Evolutionary conservation across 2,329 filamentous ascomycete species (phyloP).

Genomic region (Beauveria medogensis): DNA sequence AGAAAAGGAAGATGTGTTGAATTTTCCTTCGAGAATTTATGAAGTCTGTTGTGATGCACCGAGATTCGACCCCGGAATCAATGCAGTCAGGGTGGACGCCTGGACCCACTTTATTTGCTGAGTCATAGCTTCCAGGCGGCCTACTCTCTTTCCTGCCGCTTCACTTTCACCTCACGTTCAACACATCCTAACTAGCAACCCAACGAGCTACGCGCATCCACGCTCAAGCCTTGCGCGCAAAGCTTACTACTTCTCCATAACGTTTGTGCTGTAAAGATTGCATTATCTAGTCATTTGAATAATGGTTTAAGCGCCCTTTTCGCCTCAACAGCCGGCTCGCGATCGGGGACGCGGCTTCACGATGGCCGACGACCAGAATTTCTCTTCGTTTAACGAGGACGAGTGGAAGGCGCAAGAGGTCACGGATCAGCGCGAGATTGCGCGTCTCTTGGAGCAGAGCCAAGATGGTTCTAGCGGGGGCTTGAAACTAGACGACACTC

Average conservation of each 20-base stretch:
- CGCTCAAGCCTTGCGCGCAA: neutral
- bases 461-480: slow-evolving; percentile 31
- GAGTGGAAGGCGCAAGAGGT: slow-evolving; percentile 36
- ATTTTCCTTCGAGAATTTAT: no score
- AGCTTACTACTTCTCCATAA: neutral
- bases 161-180: neutral
- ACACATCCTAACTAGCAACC: neutral
- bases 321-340: neutral
- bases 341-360: slow-evolving; percentile 11
- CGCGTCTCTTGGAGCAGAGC: slow-evolving; percentile 34
- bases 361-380: slow-evolving; percentile 27
- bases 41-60: no score
- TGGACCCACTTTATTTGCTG: neutral
- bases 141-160: neutral
- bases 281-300: neutral
- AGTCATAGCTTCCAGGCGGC: neutral
- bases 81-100: neutral
- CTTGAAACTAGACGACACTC: slow-evolving; percentile 34
- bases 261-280: neutral
- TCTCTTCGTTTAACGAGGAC: slow-evolving; percentile 27
- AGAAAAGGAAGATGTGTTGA: neutral
- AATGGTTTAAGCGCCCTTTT: slow-evolving; percentile 4
- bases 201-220: neutral
- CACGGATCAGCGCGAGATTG: slow-evolving; percentile 41
- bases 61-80: no score